phyloP scores from a whole-genome alignment of 768 basidiomycete species.

The Tulasnella sp. region DNA sequence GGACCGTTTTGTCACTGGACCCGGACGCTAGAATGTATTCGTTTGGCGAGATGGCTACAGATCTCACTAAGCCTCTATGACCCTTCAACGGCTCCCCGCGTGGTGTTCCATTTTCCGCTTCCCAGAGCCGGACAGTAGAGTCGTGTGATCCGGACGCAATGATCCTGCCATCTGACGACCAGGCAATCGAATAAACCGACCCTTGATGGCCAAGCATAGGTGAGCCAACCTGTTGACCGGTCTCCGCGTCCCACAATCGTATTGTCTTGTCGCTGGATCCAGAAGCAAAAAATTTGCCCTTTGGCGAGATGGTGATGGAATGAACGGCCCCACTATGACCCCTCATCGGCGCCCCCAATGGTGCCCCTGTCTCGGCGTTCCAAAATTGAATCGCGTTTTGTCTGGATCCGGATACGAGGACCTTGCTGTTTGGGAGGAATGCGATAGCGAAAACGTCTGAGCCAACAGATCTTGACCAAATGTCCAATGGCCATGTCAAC shows the following conservation, averaged over 20 bases:
- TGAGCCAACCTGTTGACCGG: neutral
- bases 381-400: neutral
- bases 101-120: constrained; percentile 33
- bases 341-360: neutral
- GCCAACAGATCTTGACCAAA: too few relatives aligned
- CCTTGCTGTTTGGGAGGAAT: neutral
- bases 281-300: neutral
- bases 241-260: constrained; percentile 1
- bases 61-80: neutral
- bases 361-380: neutral
- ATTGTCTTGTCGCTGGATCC: constrained; percentile 8
- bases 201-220: too few relatives aligned
- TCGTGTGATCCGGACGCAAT: too few relatives aligned
- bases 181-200: too few relatives aligned
- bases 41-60: constrained; percentile 18
- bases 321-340: neutral
- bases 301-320: constrained; percentile 16
- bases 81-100: neutral
- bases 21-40: constrained; percentile 17
- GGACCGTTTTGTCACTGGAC: constrained; percentile 14
- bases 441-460: neutral
- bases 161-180: too few relatives aligned
- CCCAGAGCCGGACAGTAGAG: constrained; percentile 21
- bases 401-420: neutral
- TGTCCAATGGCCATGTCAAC: too few relatives aligned